Conservation (phyloP, 225 moss, liverwort and hornwort genomes). For the Physcomitrium patens region DNA sequence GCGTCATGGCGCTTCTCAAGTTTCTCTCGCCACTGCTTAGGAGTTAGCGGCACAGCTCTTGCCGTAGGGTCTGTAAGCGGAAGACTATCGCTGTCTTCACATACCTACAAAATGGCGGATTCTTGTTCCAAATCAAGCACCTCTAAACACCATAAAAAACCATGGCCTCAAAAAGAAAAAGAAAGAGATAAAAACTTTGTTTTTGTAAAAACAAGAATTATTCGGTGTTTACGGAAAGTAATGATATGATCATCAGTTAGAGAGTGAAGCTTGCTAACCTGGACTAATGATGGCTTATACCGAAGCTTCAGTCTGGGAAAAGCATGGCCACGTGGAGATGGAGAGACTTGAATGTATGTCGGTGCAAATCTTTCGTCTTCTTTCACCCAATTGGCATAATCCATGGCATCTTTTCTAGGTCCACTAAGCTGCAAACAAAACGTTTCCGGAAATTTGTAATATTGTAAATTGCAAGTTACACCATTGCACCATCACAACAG, state of each 20-base stretch:
- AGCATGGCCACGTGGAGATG: conserved; percentile 83
- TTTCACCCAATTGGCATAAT: conserved; percentile 90
- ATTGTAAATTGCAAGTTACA: not conserved
- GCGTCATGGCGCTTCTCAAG: conserved; percentile 51
- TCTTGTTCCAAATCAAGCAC: not conserved
- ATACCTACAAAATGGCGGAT: conserved; percentile 54
- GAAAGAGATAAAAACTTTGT: not conserved
- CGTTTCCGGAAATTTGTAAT: conserved; percentile 2
- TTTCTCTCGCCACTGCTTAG: conserved; percentile 78
- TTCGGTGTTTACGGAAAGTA: not conserved
- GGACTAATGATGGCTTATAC: conserved; percentile 90
- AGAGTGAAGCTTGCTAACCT: conserved; percentile 45
- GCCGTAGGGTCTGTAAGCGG: conserved; percentile 75
- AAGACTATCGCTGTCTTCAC: conserved; percentile 66
- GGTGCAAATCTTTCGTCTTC: conserved; percentile 74
- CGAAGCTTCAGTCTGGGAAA: conserved; percentile 94
- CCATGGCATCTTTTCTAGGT: conserved; percentile 59
- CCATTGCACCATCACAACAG: not conserved
- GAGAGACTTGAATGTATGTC: conserved; percentile 79
- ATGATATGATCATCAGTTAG: not conserved
- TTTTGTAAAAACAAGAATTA: not conserved
- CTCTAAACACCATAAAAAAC: not conserved
- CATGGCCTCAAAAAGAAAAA: not conserved
- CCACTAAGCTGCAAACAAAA: conserved; percentile 80
- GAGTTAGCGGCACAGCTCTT: conserved; percentile 82